Conservation (phyloP, 2,329 filamentous ascomycete genomes). For the Davidsoniella australis region DNA sequence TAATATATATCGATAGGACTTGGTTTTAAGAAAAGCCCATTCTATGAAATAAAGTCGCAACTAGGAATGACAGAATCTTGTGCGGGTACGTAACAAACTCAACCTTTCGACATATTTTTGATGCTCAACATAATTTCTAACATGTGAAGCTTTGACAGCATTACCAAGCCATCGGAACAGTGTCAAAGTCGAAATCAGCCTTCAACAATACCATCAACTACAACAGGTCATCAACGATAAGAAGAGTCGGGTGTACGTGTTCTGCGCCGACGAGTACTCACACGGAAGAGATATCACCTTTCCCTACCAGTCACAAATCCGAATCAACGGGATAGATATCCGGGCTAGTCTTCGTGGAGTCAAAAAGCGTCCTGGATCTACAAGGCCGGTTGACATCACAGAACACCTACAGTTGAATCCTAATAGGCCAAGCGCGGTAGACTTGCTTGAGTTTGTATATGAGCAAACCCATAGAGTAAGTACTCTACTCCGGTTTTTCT, state of each 20-base stretch:
- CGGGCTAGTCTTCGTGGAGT: constrained; percentile 87
- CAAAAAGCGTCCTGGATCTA: constrained; percentile 93
- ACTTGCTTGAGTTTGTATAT: constrained; percentile 80
- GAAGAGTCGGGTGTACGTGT: constrained; percentile 61
- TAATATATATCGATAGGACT: background rate
- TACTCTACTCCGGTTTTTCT: constrained; percentile 10
- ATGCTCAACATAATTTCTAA: no score
- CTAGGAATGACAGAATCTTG: constrained; percentile 31
- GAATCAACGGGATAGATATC: constrained; percentile 73
- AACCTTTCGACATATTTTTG: no score
- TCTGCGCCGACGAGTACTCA: constrained; percentile 52
- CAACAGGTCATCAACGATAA: constrained; percentile 41
- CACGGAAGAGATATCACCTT: constrained; percentile 67
- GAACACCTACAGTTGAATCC: constrained; percentile 51
- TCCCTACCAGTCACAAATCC: constrained; percentile 81
- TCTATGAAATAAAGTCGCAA: constrained; percentile 54
- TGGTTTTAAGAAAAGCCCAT: constrained; percentile 41
- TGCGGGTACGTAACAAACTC: constrained; percentile 16
- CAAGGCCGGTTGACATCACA: constrained; percentile 83
- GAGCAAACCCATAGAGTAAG: constrained; percentile 74
- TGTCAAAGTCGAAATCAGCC: constrained; percentile 26
- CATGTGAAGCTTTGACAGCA: constrained; percentile 23
- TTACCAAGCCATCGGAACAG: constrained; percentile 38
- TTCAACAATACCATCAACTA: constrained; percentile 35
- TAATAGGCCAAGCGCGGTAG: constrained; percentile 56